Evolutionary conservation across 176 grass and related monocot genomes (phyloP), one percentile per base, ranked within the genome.

Genomic region (Paspalum notatum): DNA sequence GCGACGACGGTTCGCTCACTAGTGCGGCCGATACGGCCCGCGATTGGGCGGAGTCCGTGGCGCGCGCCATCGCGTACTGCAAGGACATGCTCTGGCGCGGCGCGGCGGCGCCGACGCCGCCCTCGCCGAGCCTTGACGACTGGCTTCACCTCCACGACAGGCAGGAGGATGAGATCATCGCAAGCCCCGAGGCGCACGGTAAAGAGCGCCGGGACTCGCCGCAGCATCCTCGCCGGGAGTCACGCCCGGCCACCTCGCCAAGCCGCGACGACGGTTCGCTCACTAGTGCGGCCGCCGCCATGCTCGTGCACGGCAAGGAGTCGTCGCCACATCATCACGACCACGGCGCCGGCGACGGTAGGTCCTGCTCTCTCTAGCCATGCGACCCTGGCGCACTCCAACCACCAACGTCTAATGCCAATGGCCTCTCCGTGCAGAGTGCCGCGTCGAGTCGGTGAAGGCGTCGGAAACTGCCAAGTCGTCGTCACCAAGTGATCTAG

Each of bases 41-140:
- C 3, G 74, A 61, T 44, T 48, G 74, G 14, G 83, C 37, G 6
- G 74, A 85, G 44, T 37, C 65, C 45, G 44, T 85, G 55, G 74
- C 65, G 65, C 14, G 74, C 45, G 66, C 83, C 65, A 15, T 78
- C 32, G 20, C 65, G 11, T 78, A 85, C 65, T 85, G 83, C 83
- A 85, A 85, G 53, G 54, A 71, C 10, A 53, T 74, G 65, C 45
- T 25, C 64, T 26, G 54, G 27, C 75, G 56, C 3, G 8, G 55
- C 37, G 42, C 21, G 44, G 3, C 27, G 59, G 6, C 24, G 15
- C 8, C 11, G 9, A 49, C 21, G 41, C 25, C 27, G 3, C 37
- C 75, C 0, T 17, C 66, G 1, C 75, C 57, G 1, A 79, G 67
- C 67, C 47, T 79, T 2, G 57, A 79, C 47, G 7, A 12, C 47